A percentile compares a stretch with the other conserved stretches of the same genome.
Evolutionary conservation across 805 yeast genomes (phyloP).

Genomic region (Tanozyma kutaoensis): DNA sequence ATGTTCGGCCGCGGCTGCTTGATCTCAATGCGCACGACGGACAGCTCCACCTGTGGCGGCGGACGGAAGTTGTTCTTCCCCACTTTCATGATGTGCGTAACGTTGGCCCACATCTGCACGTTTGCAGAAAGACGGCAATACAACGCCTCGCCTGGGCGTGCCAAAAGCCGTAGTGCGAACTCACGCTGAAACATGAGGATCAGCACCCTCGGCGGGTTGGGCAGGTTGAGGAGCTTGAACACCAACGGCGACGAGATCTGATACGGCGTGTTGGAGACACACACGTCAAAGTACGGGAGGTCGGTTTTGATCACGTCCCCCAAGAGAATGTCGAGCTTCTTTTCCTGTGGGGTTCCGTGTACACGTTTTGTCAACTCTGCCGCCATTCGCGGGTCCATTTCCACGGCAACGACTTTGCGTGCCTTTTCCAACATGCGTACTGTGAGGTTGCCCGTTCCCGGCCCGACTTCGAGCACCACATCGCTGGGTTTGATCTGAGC

Average conservation of each 20-base stretch:
- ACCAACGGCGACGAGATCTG: conserved; percentile 96
- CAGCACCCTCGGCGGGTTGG: conserved; percentile 88
- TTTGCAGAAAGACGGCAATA: conserved; percentile 92
- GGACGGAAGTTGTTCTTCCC: conserved; percentile 95
- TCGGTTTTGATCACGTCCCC: conserved; percentile 97
- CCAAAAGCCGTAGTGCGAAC: conserved; percentile 84
- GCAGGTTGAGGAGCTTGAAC: conserved; percentile 80
- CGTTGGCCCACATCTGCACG: conserved; percentile 99
- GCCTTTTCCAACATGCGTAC: conserved; percentile 89
- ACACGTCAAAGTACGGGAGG: conserved; percentile 86
- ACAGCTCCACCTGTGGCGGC: conserved; percentile 96
- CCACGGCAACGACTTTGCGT: conserved; percentile 87
- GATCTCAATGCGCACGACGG: conserved; percentile 88
- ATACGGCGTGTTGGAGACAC: conserved; percentile 95
- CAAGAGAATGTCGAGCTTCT: conserved; percentile 77
- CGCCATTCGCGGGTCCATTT: conserved; percentile 99
- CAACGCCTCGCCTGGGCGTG: conserved; percentile 91
- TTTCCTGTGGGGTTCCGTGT: conserved; percentile 90
- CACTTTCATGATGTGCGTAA: conserved; percentile 96
- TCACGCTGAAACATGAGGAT: conserved; percentile 97
- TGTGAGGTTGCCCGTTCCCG: conserved; percentile 97
- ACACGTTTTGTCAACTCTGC: conserved; percentile 96
- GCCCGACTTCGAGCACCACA: conserved; percentile 91
- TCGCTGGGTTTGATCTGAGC: conserved; percentile 90
- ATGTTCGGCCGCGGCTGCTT: conserved; percentile 90